A percentile compares a stretch with the other conserved stretches of the same genome.
Evolutionary conservation across 208 protist species (phyloP).

Genomic region (Leishmania aethiopica): DNA sequence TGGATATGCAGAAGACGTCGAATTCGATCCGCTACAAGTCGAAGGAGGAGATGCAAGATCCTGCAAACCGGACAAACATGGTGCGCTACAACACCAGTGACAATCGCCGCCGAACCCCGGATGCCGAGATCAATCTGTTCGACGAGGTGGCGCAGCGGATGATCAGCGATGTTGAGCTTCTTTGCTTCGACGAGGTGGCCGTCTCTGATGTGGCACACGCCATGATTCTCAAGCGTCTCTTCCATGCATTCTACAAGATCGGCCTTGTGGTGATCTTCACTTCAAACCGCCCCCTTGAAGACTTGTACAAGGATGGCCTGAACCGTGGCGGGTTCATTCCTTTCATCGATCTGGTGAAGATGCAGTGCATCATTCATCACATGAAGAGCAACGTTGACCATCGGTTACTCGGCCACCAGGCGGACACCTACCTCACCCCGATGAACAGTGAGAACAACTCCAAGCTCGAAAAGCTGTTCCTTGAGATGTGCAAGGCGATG

Average conservation of each 20-base stretch:
- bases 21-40: constrained; percentile 75
- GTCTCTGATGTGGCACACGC: constrained; percentile 95
- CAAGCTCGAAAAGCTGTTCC: constrained; percentile 78
- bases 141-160: constrained; percentile 89
- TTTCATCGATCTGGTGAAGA: constrained; percentile 94
- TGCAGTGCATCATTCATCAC: constrained; percentile 85
- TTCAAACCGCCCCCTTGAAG: constrained; percentile 86
- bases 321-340: constrained; percentile 95
- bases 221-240: constrained; percentile 95
- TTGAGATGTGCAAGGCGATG: constrained; percentile 87
- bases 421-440: constrained; percentile 75
- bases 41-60: constrained; percentile 51
- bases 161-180: constrained; percentile 87
- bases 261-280: constrained; percentile 94
- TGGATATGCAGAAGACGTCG: constrained; percentile 92
- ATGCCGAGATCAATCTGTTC: constrained; percentile 75
- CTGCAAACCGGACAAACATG: constrained; percentile 39
- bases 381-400: constrained; percentile 94
- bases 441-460: constrained; percentile 58
- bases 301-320: constrained; percentile 94
- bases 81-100: constrained; percentile 58
- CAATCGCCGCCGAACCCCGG: constrained; percentile 57
- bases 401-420: constrained; percentile 76
- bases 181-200: constrained; percentile 96
- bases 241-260: constrained; percentile 90